phyloP scores from a whole-genome alignment of 192 early-diverging fungal genomes.

The Backusella australiensis region DNA sequence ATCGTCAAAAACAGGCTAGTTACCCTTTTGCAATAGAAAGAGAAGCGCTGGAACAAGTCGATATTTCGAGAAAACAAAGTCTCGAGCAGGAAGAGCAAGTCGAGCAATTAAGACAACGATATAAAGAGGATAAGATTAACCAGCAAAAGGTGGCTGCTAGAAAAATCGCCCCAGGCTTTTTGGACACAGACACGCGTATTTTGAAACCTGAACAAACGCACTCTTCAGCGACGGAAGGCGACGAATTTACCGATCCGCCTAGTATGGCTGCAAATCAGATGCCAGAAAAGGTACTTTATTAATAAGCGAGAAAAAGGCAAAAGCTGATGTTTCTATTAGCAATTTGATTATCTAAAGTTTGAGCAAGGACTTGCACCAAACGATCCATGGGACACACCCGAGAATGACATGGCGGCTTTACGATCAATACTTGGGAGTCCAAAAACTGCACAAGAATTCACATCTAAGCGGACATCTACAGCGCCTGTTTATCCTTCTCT shows the following conservation, averaged over 20 bases:
- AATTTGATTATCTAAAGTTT: conserved; percentile 57
- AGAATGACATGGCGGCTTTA: conserved; percentile 56
- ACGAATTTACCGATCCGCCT: neutral
- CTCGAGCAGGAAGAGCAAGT: conserved; percentile 28
- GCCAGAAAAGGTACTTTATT: neutral
- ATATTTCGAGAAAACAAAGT: conserved; percentile 26
- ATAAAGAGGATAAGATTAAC: conserved; percentile 40
- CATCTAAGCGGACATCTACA: neutral
- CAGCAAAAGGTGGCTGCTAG: conserved; percentile 50
- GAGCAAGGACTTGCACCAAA: conserved; percentile 62
- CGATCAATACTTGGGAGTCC: conserved; percentile 44
- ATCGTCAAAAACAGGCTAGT: neutral
- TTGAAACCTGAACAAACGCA: conserved; percentile 35
- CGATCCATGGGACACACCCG: conserved; percentile 61
- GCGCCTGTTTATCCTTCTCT: neutral
- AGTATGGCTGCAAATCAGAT: neutral
- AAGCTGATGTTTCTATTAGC: neutral
- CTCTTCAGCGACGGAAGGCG: neutral
- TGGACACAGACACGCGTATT: conserved; percentile 56
- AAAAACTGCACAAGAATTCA: neutral
- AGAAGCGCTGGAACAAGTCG: conserved; percentile 45
- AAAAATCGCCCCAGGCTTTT: conserved; percentile 62
- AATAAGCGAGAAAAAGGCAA: neutral
- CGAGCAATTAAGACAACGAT: conserved; percentile 34
- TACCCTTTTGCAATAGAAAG: conserved; percentile 57